Evolutionary conservation across 163 green algal genomes (phyloP), one percentile per base, ranked within the genome.

Genomic region (Trebouxia gelatinosa): DNA sequence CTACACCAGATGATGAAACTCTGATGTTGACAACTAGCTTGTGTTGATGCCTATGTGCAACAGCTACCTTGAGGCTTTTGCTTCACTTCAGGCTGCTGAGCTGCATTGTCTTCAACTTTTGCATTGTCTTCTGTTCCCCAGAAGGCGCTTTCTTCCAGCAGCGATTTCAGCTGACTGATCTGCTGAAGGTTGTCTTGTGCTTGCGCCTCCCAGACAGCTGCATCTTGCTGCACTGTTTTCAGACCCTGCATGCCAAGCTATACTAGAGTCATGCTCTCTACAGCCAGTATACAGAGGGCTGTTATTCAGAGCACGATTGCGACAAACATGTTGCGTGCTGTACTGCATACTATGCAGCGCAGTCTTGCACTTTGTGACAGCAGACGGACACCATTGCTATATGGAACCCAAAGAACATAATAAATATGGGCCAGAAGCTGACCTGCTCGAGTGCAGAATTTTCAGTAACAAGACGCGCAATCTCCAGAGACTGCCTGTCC

Each of bases 61-160:
- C 13, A 2, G 23, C 48, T 59, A 23, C 48, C 26, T 19, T 23
- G 2, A 28, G 48, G 48, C 48, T 59, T 23, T 29, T 19, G 48
- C 1, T 29, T 3, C 48, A 59, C 48, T 29, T 23, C 23, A 3
- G 48, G 2, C 23, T 23, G 26, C 48, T 29, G 19, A 59, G 19
- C 48, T 29, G 48, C n/a, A n/a, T n/a, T n/a, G 2, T 59, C 3
- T 23, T 2, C 19, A 59, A 19, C 48, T 59, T 19, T 59, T 59
- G 48, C 48, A 3, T 23, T 59, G 2, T 29, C 23, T 59, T 1
- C 23, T 59, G 3, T 29, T 3, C 3, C 48, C 68, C 68, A 76
- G 28, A 40, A 59, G 2, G 68, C 68, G 40, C 68, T 76, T 29
- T 76, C 68, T 28, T 76, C 68, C 6, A 76, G 40, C 28, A 76